Percentiles rank a stretch among this genome's conserved stretches.
Evolutionary conservation across 768 basidiomycete genomes (phyloP).

Genomic region (Lentinula guzmanii): DNA sequence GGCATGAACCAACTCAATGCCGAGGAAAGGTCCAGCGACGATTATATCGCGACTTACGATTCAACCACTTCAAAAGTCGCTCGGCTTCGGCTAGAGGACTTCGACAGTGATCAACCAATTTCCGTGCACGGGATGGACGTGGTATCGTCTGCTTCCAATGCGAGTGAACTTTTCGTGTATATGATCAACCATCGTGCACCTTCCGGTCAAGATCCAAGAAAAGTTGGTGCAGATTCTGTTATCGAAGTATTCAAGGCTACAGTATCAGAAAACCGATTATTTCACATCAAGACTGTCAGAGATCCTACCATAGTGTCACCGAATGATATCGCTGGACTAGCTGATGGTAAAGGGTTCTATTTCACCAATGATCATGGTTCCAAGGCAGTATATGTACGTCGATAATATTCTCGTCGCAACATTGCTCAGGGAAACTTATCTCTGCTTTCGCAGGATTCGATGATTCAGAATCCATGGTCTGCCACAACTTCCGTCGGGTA

Average conservation of each 20-base stretch:
- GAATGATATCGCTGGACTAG: constrained; percentile 64
- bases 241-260: constrained; percentile 64
- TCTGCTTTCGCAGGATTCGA: constrained; percentile 9
- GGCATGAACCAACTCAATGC: constrained; percentile 24
- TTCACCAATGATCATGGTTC: constrained; percentile 63
- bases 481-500: constrained; percentile 50
- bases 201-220: constrained; percentile 23
- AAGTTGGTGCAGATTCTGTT: constrained; percentile 61
- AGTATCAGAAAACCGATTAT: constrained; percentile 35
- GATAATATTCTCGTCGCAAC: background rate
- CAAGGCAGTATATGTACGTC: constrained; percentile 51
- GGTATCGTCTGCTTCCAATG: constrained; percentile 43
- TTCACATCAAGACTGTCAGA: constrained; percentile 52
- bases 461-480: constrained; percentile 22
- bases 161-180: constrained; percentile 53
- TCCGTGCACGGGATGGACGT: constrained; percentile 68
- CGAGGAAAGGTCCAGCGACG: constrained; percentile 32
- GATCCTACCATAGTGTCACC: constrained; percentile 55
- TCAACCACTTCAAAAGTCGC: constrained; percentile 37
- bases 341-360: constrained; percentile 59
- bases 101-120: constrained; percentile 33
- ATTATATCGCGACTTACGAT: constrained; percentile 60
- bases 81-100: constrained; percentile 36
- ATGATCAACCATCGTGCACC: constrained; percentile 69
- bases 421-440: background rate